Evolutionary conservation across 306 rosid species (phyloP), one percentile per base, ranked within the genome.

Genomic region (Carpinus fangiana): DNA sequence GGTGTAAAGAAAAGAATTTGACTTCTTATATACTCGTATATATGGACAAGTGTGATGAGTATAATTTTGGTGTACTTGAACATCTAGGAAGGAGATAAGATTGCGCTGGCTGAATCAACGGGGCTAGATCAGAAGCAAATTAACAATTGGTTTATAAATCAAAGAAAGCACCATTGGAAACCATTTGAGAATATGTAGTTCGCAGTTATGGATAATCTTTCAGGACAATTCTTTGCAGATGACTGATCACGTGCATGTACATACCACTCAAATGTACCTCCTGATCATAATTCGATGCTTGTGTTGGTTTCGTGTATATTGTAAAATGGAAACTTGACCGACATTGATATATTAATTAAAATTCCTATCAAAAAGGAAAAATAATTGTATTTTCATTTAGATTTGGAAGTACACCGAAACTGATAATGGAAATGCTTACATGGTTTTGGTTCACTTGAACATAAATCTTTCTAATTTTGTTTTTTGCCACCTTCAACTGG

Each of bases 71-170:
- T 77, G 72, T 21, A 4, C 6, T 60, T 56, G 69, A 41, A 72
- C 1, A 50, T 75, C n/a, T 89, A 94, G 98, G 98, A 94, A 83
- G 88, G 87, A 64, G 98, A 94, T 83, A 94, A 94, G 91, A 82
- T 82, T 73, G 93, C 88, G 5, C 83, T 94, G 86, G 96, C 97
- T 1, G 89, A 85, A 77, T 72, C 95, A 16, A 94, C 98, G 36
- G 97, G 98, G 36, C 79, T 94, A 23, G 97, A 94, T 70, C 98
- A 87, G 81, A 94, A 91, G 88, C 98, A 94, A 82, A 92, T 94
- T 36, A 94, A 94, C 90, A 94, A 94, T 76, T 94, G 98, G 98
- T 94, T 94, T 80, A 94, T 94, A 45, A 94, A 94, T 81, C 98
- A 94, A 80, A 86, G 98, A 57, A 94, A 94, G 81, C 96, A 97